phyloP scores from a whole-genome alignment of 1,284 basidiomycete species.

The Ustilago bromivora region DNA sequence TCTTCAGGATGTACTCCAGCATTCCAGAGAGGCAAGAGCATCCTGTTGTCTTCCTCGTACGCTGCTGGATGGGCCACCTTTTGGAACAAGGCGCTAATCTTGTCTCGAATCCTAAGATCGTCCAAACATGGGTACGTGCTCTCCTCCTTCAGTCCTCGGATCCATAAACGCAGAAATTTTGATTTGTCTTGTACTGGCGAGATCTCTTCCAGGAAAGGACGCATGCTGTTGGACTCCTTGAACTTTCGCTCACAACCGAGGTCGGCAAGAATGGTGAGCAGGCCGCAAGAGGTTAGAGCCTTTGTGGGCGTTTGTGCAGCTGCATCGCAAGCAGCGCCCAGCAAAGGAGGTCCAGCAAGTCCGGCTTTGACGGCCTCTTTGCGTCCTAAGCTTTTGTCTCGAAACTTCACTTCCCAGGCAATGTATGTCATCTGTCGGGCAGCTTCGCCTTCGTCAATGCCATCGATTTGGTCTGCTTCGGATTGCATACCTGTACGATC shows the following conservation, averaged over 20 bases:
- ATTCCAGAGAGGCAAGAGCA: conserved; percentile 1
- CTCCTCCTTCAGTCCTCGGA: not conserved
- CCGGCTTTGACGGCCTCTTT: not conserved
- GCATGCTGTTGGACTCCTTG: not conserved
- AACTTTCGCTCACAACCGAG: not conserved
- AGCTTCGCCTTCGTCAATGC: not conserved
- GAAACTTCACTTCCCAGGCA: conserved; percentile 13
- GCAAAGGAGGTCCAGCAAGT: not conserved
- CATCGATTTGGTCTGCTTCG: not conserved
- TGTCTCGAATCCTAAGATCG: not conserved
- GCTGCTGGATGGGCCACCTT: not conserved
- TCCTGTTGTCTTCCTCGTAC: conserved; percentile 4
- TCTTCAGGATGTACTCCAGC: not conserved
- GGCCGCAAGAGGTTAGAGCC: not conserved
- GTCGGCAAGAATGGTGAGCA: conserved; percentile 2
- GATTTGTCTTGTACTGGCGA: not conserved
- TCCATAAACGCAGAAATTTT: not conserved
- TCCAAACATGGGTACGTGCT: conserved; percentile 5
- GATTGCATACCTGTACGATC: not conserved
- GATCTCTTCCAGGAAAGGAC: not conserved
- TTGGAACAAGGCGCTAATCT: not conserved
- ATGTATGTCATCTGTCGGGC: conserved; percentile 13
- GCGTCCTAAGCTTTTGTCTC: not conserved
- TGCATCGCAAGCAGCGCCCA: not conserved
- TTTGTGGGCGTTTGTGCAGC: not conserved